Evolutionary conservation across 169 alveolate species (phyloP), one percentile per base, ranked within the genome.

Genomic region (Plasmodium falciparum): DNA sequence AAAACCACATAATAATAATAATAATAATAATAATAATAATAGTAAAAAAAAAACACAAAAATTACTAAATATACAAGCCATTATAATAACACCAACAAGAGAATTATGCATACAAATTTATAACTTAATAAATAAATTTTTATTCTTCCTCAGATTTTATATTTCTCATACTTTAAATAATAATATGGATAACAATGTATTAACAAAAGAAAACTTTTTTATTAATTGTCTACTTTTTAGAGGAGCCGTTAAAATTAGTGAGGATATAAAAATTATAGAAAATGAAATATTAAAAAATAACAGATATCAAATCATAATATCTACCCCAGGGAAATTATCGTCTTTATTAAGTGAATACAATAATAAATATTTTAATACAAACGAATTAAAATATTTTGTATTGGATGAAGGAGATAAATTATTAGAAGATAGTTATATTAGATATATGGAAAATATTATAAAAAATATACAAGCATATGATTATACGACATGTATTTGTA

Each of bases 41-140:
- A 9, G 5, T 3, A 13, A 54, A 43, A 58, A 47, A 26, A 78
- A 78, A 71, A 59, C 50, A 9, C 24, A 66, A 6, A 45, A 65
- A 33, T 13, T 22, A 2, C 49, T 78, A 47, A 58, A 78, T 54
- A 94, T 94, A 88, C 95, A 89, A 83, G 98, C 98, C 5, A 85
- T 95, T 13, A 93, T 96, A 17, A 73, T 97, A 63, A 95, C 98
- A 15, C 99, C 99, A 20, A 97, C 99, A 26, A 91, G 99, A 78
- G 99, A 97, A 80, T 94, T 97, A 13, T 96, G 98, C 90, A 94
- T 97, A 61, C 96, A 97, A 88, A 97, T 97, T 67, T 92, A 65
- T 58, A 71, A 78, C 56, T 59, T 66, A 66, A 59, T 78, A 78
- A 78, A 78, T 26, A 78, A 78, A 49, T 78, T 66, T 49, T 6